Evolutionary conservation across 352 stramenopile genomes (phyloP).

Genomic region (Nothophytophthora sp.): DNA sequence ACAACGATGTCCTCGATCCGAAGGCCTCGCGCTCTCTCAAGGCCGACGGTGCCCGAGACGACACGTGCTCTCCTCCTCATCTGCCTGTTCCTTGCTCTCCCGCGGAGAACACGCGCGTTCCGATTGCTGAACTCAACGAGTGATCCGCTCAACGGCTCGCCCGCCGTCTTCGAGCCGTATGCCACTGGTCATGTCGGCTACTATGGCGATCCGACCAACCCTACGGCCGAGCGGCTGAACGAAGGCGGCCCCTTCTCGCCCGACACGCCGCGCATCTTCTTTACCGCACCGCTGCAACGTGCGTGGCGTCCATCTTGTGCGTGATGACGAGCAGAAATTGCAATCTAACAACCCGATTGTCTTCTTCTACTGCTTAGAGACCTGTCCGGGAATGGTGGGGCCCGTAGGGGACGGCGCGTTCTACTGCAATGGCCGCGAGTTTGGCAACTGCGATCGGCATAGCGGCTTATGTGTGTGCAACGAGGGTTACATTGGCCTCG

Average conservation of each 20-base stretch:
- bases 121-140: conserved; percentile 36
- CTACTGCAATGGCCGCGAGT: conserved; percentile 91
- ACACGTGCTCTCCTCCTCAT: no score
- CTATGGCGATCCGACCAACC: conserved; percentile 78
- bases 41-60: no score
- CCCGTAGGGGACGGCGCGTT: conserved; percentile 89
- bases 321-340: conserved; percentile 33
- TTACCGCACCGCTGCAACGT: conserved; percentile 43
- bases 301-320: conserved; percentile 1
- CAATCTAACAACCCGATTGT: neutral
- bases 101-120: no score
- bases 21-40: no score
- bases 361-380: conserved; percentile 37
- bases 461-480: conserved; percentile 95
- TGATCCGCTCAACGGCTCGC: conserved; percentile 29
- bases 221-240: conserved; percentile 73
- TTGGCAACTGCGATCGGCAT: conserved; percentile 94
- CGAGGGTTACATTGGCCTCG: conserved; percentile 90
- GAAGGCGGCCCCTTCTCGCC: conserved; percentile 80
- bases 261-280: conserved; percentile 64
- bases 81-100: no score
- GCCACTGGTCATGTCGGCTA: conserved; percentile 77
- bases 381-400: conserved; percentile 84
- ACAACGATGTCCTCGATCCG: no score
- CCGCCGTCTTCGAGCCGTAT: conserved; percentile 84